These are phyloP conservation scores for Mucor circinelloides DNA, from an alignment of 371 early-diverging fungal genomes.

Conservation along the genomic window DNA sequence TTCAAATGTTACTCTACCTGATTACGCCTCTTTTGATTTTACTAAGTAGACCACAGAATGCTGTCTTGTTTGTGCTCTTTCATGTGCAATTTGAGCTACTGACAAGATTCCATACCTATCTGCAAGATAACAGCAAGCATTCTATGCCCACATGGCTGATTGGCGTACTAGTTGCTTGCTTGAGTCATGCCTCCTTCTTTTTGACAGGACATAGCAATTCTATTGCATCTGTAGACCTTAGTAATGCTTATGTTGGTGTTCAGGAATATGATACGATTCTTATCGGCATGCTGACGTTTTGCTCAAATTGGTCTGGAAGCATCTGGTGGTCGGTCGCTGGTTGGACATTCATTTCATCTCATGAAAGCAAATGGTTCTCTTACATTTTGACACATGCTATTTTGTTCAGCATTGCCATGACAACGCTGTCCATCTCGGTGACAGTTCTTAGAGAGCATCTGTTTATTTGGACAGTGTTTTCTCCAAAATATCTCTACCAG, in stretches of 20 bases:
- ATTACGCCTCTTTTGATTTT: constrained; percentile 59
- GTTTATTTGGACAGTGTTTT: constrained; percentile 88
- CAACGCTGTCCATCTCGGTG: constrained; percentile 64
- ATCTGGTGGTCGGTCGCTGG: constrained; percentile 70
- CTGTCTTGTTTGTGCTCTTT: constrained; percentile 61
- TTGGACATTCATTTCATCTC: constrained; percentile 28
- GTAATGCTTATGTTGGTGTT: constrained; percentile 79
- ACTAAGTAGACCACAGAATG: constrained; percentile 64
- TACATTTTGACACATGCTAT: constrained; percentile 46
- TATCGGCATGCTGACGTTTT: constrained; percentile 71
- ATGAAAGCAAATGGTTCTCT: constrained; percentile 30
- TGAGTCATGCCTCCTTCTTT: constrained; percentile 66
- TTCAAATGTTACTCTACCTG: constrained; percentile 33
- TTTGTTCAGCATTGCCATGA: constrained; percentile 55
- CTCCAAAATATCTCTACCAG: constrained; percentile 82
- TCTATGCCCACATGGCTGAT: constrained; percentile 29
- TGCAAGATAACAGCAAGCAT: not conserved
- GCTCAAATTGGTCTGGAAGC: constrained; percentile 73
- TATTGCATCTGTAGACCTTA: constrained; percentile 77
- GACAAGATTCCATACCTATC: constrained; percentile 34
- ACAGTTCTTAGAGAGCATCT: constrained; percentile 71
- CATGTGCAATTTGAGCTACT: constrained; percentile 50
- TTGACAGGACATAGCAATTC: constrained; percentile 79
- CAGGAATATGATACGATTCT: constrained; percentile 59
- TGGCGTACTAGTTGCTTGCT: constrained; percentile 23